A percentile compares a stretch with the other conserved stretches of the same genome.
Evolutionary conservation across 2,329 filamentous ascomycete genomes (phyloP).

Genomic region (Sphaerulina vaccinii): DNA sequence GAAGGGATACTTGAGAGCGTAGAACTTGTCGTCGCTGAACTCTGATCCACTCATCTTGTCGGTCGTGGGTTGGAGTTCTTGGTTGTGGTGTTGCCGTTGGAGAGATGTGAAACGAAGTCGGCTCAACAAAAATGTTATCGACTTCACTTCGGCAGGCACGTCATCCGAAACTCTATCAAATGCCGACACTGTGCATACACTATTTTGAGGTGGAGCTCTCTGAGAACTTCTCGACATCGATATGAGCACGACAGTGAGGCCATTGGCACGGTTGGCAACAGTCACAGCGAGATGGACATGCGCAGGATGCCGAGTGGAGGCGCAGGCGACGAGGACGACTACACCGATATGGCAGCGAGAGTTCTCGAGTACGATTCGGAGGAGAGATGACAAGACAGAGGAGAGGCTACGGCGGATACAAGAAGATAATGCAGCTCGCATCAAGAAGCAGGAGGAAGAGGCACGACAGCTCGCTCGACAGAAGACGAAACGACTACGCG

Average conservation of each 20-base stretch:
- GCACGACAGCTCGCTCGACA: conserved; percentile 7
- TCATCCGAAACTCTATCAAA: background rate
- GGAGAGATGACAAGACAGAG: conserved; percentile 7
- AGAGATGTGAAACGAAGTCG: background rate
- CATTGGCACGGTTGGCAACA: background rate
- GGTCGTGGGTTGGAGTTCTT: background rate
- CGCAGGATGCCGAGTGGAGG: conserved; percentile 22
- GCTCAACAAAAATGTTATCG: conserved; percentile 14
- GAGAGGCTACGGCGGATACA: conserved; percentile 2
- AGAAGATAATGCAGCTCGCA: background rate
- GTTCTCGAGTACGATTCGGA: conserved; percentile 20
- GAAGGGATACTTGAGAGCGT: conserved; percentile 46
- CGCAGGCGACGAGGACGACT: background rate
- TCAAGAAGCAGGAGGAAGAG: conserved; percentile 12
- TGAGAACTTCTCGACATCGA: background rate
- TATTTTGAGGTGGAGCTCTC: background rate
- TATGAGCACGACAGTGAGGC: conserved; percentile 4
- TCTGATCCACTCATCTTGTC: conserved; percentile 19
- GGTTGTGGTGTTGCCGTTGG: background rate
- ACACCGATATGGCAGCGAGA: conserved; percentile 8
- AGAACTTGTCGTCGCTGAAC: conserved; percentile 36
- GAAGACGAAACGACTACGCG: conserved; percentile 5
- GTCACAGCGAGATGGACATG: conserved; percentile 20
- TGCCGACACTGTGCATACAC: background rate
- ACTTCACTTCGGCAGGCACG: conserved; percentile 13